These are phyloP conservation scores for Botryotinia convoluta DNA, from an alignment of 2,329 filamentous ascomycete species.

Conservation along the genomic window DNA sequence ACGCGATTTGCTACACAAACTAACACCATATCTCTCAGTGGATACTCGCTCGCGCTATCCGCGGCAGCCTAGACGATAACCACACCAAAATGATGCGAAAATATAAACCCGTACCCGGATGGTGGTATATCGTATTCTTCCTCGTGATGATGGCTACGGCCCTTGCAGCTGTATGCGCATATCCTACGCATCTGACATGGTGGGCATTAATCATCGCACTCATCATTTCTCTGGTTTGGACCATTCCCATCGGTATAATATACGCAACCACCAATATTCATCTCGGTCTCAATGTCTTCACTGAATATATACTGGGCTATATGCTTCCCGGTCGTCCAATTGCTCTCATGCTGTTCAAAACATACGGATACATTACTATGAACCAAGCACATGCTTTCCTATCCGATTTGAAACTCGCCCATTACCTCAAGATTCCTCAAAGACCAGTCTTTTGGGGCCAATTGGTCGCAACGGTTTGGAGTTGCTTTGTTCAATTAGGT, in stretches of 20 bases:
- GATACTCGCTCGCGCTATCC: slow-evolving; percentile 67
- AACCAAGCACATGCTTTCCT: slow-evolving; percentile 23
- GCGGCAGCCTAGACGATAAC: slow-evolving; percentile 35
- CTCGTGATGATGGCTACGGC: slow-evolving; percentile 46
- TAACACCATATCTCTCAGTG: neutral
- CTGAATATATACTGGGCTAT: slow-evolving; percentile 72
- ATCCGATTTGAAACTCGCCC: slow-evolving; percentile 48
- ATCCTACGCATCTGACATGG: slow-evolving; percentile 23
- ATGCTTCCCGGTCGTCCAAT: slow-evolving; percentile 68
- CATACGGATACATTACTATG: slow-evolving; percentile 23
- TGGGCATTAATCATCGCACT: slow-evolving; percentile 35
- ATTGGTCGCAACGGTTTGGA: slow-evolving; percentile 63
- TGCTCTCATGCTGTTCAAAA: slow-evolving; percentile 72
- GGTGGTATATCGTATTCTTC: slow-evolving; percentile 54
- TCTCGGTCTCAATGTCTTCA: slow-evolving; percentile 69
- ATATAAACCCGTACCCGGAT: slow-evolving; percentile 54
- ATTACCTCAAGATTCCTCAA: slow-evolving; percentile 58
- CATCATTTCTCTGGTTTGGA: slow-evolving; percentile 37
- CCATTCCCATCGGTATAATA: slow-evolving; percentile 64
- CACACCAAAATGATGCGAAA: slow-evolving; percentile 56
- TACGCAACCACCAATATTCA: slow-evolving; percentile 68
- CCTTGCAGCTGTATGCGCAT: slow-evolving; percentile 23
- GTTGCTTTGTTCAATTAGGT: slow-evolving; percentile 63
- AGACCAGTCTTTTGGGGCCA: slow-evolving; percentile 65
- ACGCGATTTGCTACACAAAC: too few relatives aligned